Base-by-base conservation (phyloP, 257 asterid genomes). In the Penstemon barbatus region DNA sequence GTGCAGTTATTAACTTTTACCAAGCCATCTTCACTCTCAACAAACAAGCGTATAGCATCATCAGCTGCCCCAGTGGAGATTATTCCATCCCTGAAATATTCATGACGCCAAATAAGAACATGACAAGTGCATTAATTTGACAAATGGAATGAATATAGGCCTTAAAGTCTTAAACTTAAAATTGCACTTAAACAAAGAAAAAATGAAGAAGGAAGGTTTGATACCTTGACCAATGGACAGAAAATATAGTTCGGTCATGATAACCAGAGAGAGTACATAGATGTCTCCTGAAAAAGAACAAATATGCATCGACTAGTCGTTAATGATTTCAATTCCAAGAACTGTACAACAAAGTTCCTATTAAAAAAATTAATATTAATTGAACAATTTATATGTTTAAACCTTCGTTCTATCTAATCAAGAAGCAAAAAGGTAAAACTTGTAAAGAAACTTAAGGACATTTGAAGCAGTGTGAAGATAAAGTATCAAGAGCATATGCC, bases 171-270 rank as follows among this genome's bases (percentile, higher is more conserved):
- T n/a, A 11, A 25, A 41, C 10, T 7, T n/a, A 11, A 25, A 41
- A 49, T 12, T 25, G 45, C 33, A 39, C 57, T 4, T 41, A 9
- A 33, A 15, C 8, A 5, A 62, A 2, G 54, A 5, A 61, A 59
- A 53, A 56, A 33, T 18, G 57, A 54, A 57, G 50, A 58, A 55
- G 46, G 10, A 45, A 63, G 59, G 51, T 46, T 60, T 33, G 73
- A 52, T 77, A 94, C 99, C 97, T 86, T 71, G 97, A 91, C 99
- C 97, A 94, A 63, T 91, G 86, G 69, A 91, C 83, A 12, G 96
- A 83, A 80, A 94, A 94, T 72, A 94, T 80, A 57, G 99, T 91
- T 52, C 97, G 86, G 75, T 87, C 93, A 66, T 94, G 99, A 82
- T 86, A 94, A 70, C 97, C 99, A 72, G 97, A 82, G 62, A 94